Percentiles rank a stretch among this genome's conserved stretches.
Evolutionary conservation across 768 basidiomycete genomes (phyloP).

Genomic region (Mrakia blollopis): DNA sequence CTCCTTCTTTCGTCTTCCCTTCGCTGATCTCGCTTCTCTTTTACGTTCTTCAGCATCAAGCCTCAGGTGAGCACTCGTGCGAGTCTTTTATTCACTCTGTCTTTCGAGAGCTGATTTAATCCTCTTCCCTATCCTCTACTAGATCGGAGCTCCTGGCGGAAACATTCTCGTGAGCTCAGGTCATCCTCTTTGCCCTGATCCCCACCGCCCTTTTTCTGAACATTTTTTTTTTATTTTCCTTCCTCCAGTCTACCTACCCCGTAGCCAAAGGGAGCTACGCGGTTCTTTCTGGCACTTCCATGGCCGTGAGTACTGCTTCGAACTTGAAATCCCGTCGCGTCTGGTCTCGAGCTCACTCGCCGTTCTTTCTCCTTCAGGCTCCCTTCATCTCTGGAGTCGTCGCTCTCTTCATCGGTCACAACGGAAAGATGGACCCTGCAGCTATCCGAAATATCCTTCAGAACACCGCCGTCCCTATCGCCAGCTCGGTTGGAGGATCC

Average conservation of each 20-base stretch:
- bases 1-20: conserved; percentile 48
- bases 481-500: conserved; percentile 35
- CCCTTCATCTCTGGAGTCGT: conserved; percentile 40
- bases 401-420: conserved; percentile 43
- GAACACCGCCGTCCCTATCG: conserved; percentile 36
- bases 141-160: conserved; percentile 26
- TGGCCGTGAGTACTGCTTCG: conserved; percentile 5
- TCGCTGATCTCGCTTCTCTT: conserved; percentile 49
- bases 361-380: conserved; percentile 12
- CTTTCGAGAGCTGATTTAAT: no score
- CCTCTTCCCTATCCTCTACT: no score
- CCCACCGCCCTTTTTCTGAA: neutral
- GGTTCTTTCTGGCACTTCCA: conserved; percentile 33
- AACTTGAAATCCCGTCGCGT: neutral
- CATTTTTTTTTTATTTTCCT: neutral
- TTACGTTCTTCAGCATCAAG: neutral
- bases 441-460: conserved; percentile 37
- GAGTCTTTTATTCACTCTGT: no score
- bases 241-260: conserved; percentile 47
- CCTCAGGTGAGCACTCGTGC: neutral
- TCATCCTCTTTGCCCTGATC: neutral
- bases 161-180: conserved; percentile 47
- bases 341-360: neutral
- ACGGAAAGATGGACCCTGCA: conserved; percentile 35
- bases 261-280: conserved; percentile 36